phyloP scores from a whole-genome alignment of 331 rosid species.

The Malus hybrid region DNA sequence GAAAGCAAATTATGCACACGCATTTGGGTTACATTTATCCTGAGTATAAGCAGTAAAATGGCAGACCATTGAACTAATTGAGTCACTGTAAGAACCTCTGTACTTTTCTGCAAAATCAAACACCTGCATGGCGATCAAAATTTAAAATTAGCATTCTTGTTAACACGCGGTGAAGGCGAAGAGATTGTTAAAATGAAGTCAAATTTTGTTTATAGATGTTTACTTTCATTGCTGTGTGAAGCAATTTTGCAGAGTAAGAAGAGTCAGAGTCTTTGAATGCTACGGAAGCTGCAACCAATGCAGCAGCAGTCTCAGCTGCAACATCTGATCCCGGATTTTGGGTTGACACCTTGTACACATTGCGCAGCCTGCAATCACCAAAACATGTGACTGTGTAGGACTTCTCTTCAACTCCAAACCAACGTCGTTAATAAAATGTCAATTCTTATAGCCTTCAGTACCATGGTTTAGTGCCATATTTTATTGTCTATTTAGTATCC shows the following conservation, averaged over 20 bases:
- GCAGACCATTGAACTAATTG: constrained; percentile 61
- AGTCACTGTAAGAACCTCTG: constrained; percentile 77
- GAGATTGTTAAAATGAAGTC: not conserved
- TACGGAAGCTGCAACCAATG: constrained; percentile 49
- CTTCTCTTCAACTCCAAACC: not conserved
- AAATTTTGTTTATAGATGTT: not conserved
- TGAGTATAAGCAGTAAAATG: constrained; percentile 95
- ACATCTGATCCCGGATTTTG: constrained; percentile 76
- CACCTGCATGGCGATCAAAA: constrained; percentile 28
- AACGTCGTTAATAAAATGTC: not conserved
- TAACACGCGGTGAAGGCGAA: not conserved
- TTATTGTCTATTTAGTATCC: too few species aligned
- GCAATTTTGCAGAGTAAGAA: constrained; percentile 51
- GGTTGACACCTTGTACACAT: constrained; percentile 58
- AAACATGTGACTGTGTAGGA: not conserved
- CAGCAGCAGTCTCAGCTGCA: not conserved
- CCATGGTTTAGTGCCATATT: too few species aligned
- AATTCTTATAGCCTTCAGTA: not conserved
- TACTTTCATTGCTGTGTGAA: constrained; percentile 64
- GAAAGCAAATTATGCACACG: not conserved
- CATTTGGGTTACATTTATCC: constrained; percentile 58
- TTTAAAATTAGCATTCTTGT: not conserved
- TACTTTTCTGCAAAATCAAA: constrained; percentile 74
- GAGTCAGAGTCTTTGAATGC: constrained; percentile 72
- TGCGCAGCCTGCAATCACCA: constrained; percentile 44